A percentile compares a stretch with the other conserved stretches of the same genome.
These are phyloP conservation scores for Rubroshorea leprosula DNA, from an alignment of 345 rosid species.

Conservation along the genomic window DNA sequence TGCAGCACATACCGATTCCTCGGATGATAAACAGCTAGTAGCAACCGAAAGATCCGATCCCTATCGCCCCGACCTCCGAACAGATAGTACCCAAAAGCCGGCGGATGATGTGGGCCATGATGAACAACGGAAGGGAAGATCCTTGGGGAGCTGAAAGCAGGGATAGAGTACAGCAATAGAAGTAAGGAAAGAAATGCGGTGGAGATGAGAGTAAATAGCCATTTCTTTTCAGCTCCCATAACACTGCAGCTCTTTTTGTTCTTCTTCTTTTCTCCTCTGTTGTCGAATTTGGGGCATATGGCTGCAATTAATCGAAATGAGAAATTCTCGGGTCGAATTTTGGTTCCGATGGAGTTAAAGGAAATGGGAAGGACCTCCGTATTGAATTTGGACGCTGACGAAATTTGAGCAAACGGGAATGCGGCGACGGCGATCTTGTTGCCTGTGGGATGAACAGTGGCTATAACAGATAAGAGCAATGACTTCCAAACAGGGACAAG, in stretches of 20 bases:
- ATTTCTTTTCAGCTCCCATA: constrained; percentile 95
- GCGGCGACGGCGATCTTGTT: not conserved
- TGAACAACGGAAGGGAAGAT: constrained; percentile 63
- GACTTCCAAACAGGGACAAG: not conserved
- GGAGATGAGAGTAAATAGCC: constrained; percentile 85
- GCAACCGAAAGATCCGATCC: constrained; percentile 68
- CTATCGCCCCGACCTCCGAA: constrained; percentile 68
- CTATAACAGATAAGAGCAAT: not conserved
- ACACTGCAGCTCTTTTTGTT: constrained; percentile 1
- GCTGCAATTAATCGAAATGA: not conserved
- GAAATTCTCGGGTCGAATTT: not conserved
- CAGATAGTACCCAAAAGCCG: constrained; percentile 85
- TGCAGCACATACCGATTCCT: constrained; percentile 87
- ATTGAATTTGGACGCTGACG: not conserved
- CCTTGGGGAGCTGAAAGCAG: constrained; percentile 63
- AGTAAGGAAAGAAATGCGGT: constrained; percentile 66
- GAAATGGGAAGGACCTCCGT: not conserved
- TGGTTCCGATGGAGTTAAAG: too few species aligned
- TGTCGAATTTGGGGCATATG: constrained; percentile 38
- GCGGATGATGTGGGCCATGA: constrained; percentile 80
- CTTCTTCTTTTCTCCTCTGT: constrained; percentile 13
- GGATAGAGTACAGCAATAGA: constrained; percentile 69
- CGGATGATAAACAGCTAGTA: constrained; percentile 92
- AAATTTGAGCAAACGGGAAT: not conserved
- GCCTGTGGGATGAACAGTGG: not conserved